These are phyloP conservation scores for Barnettozyma sucrosica DNA, from an alignment of 805 yeast genomes.

Conservation along the genomic window DNA sequence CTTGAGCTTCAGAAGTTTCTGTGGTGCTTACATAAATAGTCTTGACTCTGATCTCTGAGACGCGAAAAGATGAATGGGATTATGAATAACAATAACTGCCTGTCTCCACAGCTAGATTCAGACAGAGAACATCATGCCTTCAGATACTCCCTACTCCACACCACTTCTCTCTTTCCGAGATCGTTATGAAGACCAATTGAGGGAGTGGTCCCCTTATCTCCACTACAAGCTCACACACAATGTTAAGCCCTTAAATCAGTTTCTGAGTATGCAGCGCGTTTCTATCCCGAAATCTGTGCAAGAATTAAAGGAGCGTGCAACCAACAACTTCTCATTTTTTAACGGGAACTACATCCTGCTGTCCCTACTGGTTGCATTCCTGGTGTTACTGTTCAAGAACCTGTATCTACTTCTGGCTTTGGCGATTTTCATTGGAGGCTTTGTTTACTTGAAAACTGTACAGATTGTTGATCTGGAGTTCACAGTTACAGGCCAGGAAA, in stretches of 20 bases:
- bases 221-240: constrained; percentile 15
- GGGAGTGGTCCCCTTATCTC: constrained; percentile 13
- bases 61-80: background rate
- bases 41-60: background rate
- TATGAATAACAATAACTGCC: background rate
- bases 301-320: constrained; percentile 7
- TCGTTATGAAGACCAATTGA: background rate
- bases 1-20: too few species aligned
- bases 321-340: constrained; percentile 10
- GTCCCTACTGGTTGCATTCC: constrained; percentile 1
- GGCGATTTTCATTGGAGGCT: constrained; percentile 1
- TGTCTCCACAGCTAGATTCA: background rate
- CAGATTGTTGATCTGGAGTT: constrained; percentile 5
- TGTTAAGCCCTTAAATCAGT: constrained; percentile 13
- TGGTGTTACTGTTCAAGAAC: constrained; percentile 10
- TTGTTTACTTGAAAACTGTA: constrained; percentile 2
- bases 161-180: background rate
- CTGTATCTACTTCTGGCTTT: constrained; percentile 7
- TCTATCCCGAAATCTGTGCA: constrained; percentile 1
- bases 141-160: background rate
- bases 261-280: constrained; percentile 8
- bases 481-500: background rate
- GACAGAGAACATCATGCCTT: background rate
- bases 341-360: constrained; percentile 15
- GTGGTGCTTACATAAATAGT: background rate